Evolutionary conservation across 2,329 filamentous ascomycete genomes (phyloP).

Genomic region (Cordyceps militaris): DNA sequence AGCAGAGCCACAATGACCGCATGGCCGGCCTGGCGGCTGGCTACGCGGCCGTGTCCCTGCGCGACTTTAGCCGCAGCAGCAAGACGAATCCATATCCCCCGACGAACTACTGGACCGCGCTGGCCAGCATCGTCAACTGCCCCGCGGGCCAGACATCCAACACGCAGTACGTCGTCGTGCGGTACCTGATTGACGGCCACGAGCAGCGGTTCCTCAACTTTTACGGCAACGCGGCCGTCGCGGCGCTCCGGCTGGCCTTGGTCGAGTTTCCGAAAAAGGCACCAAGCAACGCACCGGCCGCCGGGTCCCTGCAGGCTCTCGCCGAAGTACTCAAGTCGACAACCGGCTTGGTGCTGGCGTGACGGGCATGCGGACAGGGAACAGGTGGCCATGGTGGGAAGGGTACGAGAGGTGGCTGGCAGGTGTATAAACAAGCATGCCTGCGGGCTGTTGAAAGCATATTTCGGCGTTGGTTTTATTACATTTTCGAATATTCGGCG

Average conservation of each 20-base stretch:
- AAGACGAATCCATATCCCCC: conserved; percentile 71
- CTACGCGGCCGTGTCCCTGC: conserved; percentile 73
- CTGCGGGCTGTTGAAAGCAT: not conserved
- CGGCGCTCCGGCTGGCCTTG: conserved; percentile 61
- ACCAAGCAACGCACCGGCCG: conserved; percentile 39
- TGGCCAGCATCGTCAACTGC: conserved; percentile 72
- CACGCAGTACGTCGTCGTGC: conserved; percentile 65
- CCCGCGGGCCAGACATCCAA: conserved; percentile 60
- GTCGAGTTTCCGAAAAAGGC: conserved; percentile 63
- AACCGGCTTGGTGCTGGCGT: conserved; percentile 41
- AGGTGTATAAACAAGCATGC: not conserved
- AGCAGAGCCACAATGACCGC: conserved; percentile 70
- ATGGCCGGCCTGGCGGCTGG: conserved; percentile 81
- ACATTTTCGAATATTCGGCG: not conserved
- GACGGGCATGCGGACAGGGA: not conserved
- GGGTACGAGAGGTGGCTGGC: not conserved
- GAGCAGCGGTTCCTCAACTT: conserved; percentile 70
- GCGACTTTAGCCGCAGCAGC: conserved; percentile 67
- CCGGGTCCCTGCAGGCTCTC: conserved; percentile 45
- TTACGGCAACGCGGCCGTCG: conserved; percentile 72
- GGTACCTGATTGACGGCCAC: conserved; percentile 64
- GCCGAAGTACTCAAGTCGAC: conserved; percentile 46
- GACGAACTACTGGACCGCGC: conserved; percentile 71
- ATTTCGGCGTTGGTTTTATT: not conserved
- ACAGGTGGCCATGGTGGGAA: not conserved